Evolutionary conservation across 1,284 basidiomycete genomes (phyloP).

Genomic region (Ceratobasidium sp.): DNA sequence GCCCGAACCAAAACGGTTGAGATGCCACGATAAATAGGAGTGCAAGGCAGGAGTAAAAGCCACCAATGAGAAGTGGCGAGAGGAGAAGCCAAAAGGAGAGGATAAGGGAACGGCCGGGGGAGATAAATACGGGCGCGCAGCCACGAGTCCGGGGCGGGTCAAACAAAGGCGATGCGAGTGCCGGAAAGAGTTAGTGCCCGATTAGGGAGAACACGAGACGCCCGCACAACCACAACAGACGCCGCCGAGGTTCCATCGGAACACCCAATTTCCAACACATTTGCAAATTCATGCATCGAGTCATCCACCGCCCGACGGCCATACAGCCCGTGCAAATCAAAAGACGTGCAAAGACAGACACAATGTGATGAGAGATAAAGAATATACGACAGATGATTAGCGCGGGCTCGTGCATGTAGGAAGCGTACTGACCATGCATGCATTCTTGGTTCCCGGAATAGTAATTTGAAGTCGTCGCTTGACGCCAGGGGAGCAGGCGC

Average conservation of each 20-base stretch:
- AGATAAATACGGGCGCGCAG: too few relatives aligned
- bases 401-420: too few relatives aligned
- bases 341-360: too few relatives aligned
- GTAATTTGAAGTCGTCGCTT: too few relatives aligned
- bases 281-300: slow-evolving; percentile 12
- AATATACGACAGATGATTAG: neutral
- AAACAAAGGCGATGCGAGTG: neutral
- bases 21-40: neutral
- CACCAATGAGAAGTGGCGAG: neutral
- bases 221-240: too few relatives aligned
- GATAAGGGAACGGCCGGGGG: neutral
- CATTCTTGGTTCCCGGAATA: neutral
- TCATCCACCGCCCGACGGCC: slow-evolving; percentile 18
- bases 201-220: neutral
- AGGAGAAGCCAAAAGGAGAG: neutral
- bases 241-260: slow-evolving; percentile 15
- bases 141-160: too few relatives aligned
- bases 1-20: neutral
- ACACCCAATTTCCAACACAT: neutral
- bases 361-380: slow-evolving; percentile 2
- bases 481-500: too few relatives aligned
- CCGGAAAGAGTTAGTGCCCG: neutral
- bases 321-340: too few relatives aligned
- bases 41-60: slow-evolving; percentile 5
- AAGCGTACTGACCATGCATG: slow-evolving; percentile 4